Conservation (phyloP, 306 rosid species). For the Medicago lupulina region DNA sequence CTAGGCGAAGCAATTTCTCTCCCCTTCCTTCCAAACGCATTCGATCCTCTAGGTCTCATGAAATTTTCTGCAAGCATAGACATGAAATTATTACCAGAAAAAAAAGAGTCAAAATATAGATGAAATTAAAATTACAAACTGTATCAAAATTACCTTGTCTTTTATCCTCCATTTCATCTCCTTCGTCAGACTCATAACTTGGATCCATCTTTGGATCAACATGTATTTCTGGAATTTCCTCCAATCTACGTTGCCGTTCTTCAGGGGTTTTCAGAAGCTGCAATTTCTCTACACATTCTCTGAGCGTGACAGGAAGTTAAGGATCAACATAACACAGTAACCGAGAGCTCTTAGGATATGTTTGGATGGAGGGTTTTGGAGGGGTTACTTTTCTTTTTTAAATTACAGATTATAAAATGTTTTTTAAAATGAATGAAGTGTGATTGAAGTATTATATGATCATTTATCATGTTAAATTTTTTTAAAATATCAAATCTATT, state of each 20-base stretch:
- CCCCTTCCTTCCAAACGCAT: conserved; percentile 77
- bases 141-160: conserved; percentile 57
- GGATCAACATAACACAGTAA: conserved; percentile 46
- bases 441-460: too few relatives aligned
- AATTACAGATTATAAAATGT: too few relatives aligned
- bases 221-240: conserved; percentile 86
- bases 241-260: conserved; percentile 97
- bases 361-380: too few relatives aligned
- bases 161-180: conserved; percentile 73
- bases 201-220: conserved; percentile 99
- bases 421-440: too few relatives aligned
- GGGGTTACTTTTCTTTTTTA: too few relatives aligned
- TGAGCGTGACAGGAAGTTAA: conserved; percentile 83
- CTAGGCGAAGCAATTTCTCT: conserved; percentile 84
- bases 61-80: conserved; percentile 66
- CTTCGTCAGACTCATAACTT: conserved; percentile 91
- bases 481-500: too few relatives aligned
- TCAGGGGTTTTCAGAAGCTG: conserved; percentile 94
- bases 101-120: background rate
- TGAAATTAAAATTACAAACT: conserved; percentile 24
- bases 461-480: too few relatives aligned
- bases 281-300: conserved; percentile 99
- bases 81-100: conserved; percentile 33
- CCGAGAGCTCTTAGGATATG: background rate
- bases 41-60: conserved; percentile 70